Percentiles rank a stretch among this genome's conserved stretches.
Conservation (phyloP, 2,329 filamentous ascomycete species). For the Colletotrichum sp. region DNA sequence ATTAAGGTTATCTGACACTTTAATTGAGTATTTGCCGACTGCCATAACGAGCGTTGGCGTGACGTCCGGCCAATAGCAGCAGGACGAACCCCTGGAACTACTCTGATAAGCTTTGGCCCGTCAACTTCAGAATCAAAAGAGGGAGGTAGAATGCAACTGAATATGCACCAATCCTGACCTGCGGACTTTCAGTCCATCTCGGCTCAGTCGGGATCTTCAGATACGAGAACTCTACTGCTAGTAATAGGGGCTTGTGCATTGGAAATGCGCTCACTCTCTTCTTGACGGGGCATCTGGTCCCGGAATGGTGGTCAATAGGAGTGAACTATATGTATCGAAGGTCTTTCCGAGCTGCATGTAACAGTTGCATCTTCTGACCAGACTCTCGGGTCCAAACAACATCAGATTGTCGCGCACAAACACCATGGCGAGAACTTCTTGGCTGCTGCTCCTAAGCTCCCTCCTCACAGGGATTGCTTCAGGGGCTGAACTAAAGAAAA, state of each 20-base stretch:
- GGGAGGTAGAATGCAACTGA: neutral
- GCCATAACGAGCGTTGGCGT: neutral
- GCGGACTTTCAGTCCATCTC: neutral
- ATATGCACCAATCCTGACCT: neutral
- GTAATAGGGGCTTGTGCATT: neutral
- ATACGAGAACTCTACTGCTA: neutral
- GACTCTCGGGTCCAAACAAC: neutral
- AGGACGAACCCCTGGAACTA: neutral
- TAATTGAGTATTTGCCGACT: neutral
- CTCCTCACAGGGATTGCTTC: neutral
- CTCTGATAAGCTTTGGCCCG: neutral
- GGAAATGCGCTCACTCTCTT: neutral
- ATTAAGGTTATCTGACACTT: neutral
- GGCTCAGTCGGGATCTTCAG: neutral
- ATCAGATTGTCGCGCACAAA: neutral
- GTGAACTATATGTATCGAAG: neutral
- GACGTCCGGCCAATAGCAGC: neutral
- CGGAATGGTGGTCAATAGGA: neutral
- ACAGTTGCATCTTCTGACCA: neutral
- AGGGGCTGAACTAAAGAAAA: neutral
- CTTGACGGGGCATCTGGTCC: neutral
- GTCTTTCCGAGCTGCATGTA: neutral
- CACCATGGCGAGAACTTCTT: neutral
- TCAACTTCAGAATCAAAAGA: neutral
- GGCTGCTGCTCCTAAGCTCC: neutral